Evolutionary conservation across 2,329 filamentous ascomycete species (phyloP).

Genomic region (Fusarium camptoceras): DNA sequence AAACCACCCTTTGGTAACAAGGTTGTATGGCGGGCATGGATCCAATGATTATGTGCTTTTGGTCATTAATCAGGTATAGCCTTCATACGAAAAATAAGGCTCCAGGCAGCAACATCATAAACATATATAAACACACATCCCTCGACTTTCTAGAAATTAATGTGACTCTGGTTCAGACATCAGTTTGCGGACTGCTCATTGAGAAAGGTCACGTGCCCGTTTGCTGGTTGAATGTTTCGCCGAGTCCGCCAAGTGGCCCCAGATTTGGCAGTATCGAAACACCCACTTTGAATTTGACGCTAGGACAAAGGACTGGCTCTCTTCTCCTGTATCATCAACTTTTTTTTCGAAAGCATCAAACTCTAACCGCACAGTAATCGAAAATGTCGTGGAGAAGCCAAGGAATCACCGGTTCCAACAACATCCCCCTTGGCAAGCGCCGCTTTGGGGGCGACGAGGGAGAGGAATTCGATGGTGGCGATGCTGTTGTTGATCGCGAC

Average conservation of each 20-base stretch:
- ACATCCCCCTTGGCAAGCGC: constrained; percentile 91
- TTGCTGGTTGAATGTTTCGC: constrained; percentile 21
- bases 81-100: background rate
- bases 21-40: too few relatives aligned
- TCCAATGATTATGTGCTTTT: background rate
- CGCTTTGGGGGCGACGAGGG: constrained; percentile 74
- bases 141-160: background rate
- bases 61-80: background rate
- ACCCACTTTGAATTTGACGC: constrained; percentile 21
- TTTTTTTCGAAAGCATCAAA: constrained; percentile 7
- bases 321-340: constrained; percentile 9
- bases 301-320: constrained; percentile 19
- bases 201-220: constrained; percentile 21
- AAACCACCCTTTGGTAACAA: background rate
- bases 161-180: background rate
- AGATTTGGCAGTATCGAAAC: constrained; percentile 29
- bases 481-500: constrained; percentile 59
- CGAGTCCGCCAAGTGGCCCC: constrained; percentile 23
- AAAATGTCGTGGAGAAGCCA: constrained; percentile 76
- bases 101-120: background rate
- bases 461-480: constrained; percentile 51
- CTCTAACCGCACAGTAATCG: background rate
- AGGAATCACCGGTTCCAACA: constrained; percentile 98
- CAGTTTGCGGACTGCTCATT: background rate
- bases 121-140: background rate